Conservation (phyloP, 2,329 filamentous ascomycete genomes). For the Cucurbitaria berberidis region DNA sequence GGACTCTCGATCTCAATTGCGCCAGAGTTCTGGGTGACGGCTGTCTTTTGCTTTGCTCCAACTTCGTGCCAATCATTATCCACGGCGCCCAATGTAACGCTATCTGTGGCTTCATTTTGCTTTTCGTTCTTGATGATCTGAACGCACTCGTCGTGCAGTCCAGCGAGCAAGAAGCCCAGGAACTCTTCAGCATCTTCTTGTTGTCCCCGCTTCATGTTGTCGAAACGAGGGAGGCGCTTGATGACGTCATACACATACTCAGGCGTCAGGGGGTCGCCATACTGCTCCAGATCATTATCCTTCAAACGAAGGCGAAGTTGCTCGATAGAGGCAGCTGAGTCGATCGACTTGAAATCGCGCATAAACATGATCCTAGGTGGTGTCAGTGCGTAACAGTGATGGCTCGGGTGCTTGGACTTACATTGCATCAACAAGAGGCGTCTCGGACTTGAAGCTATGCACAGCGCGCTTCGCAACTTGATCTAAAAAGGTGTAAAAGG, state of each 20-base stretch:
- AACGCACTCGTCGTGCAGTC: constrained; percentile 90
- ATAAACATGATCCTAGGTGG: constrained; percentile 85
- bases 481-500: constrained; percentile 93
- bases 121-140: constrained; percentile 69
- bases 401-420: constrained; percentile 55
- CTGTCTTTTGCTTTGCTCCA: constrained; percentile 85
- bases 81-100: constrained; percentile 52
- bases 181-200: constrained; percentile 99
- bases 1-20: constrained; percentile 75
- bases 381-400: background rate
- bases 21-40: constrained; percentile 85
- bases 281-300: constrained; percentile 82
- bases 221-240: constrained; percentile 82
- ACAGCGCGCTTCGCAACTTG: constrained; percentile 81
- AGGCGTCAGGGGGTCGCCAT: constrained; percentile 88
- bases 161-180: constrained; percentile 88
- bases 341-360: constrained; percentile 86
- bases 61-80: constrained; percentile 91
- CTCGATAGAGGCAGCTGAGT: constrained; percentile 76
- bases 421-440: constrained; percentile 92
- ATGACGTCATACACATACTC: constrained; percentile 97
- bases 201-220: constrained; percentile 92
- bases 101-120: constrained; percentile 33
- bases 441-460: constrained; percentile 94
- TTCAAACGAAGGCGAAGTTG: constrained; percentile 77